Base-by-base conservation (phyloP, 352 stramenopile species). In the Globisporangium cystogenes region DNA sequence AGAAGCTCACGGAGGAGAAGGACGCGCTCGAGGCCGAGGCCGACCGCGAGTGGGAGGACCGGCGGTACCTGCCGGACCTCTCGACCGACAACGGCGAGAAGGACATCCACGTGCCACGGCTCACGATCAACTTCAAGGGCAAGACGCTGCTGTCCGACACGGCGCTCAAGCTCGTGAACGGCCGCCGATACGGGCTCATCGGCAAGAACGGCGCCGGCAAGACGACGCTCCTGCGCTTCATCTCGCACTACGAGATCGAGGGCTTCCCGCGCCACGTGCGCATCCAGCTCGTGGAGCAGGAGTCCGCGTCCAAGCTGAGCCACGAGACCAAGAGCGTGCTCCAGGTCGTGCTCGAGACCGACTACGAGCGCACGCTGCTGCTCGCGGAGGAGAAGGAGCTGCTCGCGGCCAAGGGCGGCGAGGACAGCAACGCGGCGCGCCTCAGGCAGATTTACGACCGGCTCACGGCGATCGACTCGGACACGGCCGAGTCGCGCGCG, bases 161-260 rank as follows among this genome's bases (percentile, higher is more conserved):
- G 51, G 58, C 87, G 52, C 75, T 97, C 31, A 95, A 94, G 71
- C 80, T 97, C 50, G 70, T 91, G 23, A 62, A 73, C 21, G 88
- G 87, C 18, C 74, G 82, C 12, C 78, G 86, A 7, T 96, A 98
- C 64, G 93, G 94, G 57, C 78, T 98, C 21, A 91, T 98, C 37
- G 96, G 96, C 42, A 97, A 97, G 68, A 93, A 95, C 62, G 82
- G 82, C 29, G 74, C 74, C 4, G 91, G 92, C 16, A 98, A 99
- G 65, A 99, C 96, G 41, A 99, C 96, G 23, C 68, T 99, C 29
- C 67, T 99, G 26, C 88, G 96, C 47, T 93, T 89, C 57, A 99
- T 99, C 63, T 96, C 95, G 31, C 86, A 93, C 60, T 97, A 98
- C 70, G 84, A 98, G 66, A 90, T 99, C 45, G 93, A 98, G 49